Evolutionary conservation across 129 eudicot species (phyloP).

Genomic region (Logfia minima): DNA sequence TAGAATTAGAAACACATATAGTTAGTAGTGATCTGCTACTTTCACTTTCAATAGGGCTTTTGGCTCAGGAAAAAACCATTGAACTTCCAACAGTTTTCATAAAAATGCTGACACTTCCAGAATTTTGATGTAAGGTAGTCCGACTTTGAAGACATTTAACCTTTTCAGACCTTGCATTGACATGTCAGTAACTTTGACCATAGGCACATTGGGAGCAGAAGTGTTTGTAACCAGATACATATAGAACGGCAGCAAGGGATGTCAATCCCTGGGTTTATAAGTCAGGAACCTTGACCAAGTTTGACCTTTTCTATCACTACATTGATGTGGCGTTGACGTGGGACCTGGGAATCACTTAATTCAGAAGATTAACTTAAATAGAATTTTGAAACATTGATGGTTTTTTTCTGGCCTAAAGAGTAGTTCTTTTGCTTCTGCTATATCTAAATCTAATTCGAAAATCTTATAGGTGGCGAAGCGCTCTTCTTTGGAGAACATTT

Average conservation of each 20-base stretch:
- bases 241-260: too few relatives aligned
- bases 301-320: neutral
- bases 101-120: neutral
- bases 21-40: neutral
- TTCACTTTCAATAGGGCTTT: too few relatives aligned
- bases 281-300: neutral
- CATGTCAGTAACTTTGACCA: neutral
- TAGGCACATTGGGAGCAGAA: neutral
- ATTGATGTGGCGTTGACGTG: neutral
- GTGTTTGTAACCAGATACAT: neutral
- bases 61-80: too few relatives aligned
- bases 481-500: constrained; percentile 99
- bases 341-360: neutral
- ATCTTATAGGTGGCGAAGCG: constrained; percentile 89
- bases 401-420: neutral
- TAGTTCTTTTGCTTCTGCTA: neutral
- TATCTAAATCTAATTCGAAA: constrained; percentile 8
- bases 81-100: too few relatives aligned
- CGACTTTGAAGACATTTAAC: neutral
- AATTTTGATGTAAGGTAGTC: neutral
- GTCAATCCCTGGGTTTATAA: too few relatives aligned
- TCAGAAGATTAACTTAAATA: neutral
- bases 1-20: neutral
- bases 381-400: neutral
- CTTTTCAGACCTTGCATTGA: neutral